Evolutionary conservation across 2,329 filamentous ascomycete species (phyloP), one percentile per base, ranked within the genome.

Genomic region (Aspergillus versicolor): DNA sequence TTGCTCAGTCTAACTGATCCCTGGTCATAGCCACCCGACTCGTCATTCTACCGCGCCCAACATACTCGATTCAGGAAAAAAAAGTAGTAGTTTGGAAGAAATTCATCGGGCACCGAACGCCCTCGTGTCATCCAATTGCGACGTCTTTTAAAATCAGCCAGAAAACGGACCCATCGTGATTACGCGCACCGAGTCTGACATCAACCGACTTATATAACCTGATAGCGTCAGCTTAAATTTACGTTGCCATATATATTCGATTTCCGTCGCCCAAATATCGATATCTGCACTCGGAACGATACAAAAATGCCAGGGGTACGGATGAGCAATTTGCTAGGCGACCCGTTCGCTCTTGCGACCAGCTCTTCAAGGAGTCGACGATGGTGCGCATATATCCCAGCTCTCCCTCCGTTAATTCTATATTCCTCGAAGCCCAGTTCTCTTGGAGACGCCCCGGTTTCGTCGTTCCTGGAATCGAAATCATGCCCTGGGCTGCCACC

Each of bases 281-380:
- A 62, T 62, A 54, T 51, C 61, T 53, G 22, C 64, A 64, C 53
- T 43, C 62, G 38, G 61, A 59, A 54, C 48, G 48, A 53, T 62
- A 42, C 56, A 58, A 57, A 70, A 52, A 81, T 78, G 77, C 74
- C 79, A 63, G 78, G 76, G 67, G 88, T 96, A 75, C 88, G 85
- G 75, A 76, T 92, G 75, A 90, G 90, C 73, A 95, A 97, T 77
- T 92, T 99, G 67, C 83, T 97, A 60, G 94, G 94, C 68, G 93
- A 99, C 77, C 94, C 94, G 5, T 97, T 99, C 76, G 92, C 93
- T 59, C 84, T 99, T 59, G 92, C 92, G 54, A 97, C 94, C 37
- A 86, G 96, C 63, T n/a, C 22, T 24, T 24, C 22, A 24, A 24
- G 22, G 22, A 24, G 58, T 79, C 70, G n/a, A 78, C 63, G 9